Evolutionary conservation across 192 early-diverging fungal genomes (phyloP).

Genomic region (Backusella morwellensis): DNA sequence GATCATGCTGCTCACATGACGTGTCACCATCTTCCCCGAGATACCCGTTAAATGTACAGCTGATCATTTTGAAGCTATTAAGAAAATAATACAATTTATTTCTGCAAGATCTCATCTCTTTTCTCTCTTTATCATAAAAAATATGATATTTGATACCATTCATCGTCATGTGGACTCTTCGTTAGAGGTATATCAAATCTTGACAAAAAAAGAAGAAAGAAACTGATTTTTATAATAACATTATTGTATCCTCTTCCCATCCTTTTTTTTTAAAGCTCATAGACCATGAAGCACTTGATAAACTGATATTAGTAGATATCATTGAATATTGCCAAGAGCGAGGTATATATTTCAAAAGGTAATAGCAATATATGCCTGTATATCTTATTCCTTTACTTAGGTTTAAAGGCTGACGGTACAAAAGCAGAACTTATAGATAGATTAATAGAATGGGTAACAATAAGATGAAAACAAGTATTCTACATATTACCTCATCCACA

Average conservation of each 20-base stretch:
- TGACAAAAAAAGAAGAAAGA: neutral
- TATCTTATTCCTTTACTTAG: neutral
- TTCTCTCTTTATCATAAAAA: neutral
- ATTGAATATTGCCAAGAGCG: constrained; percentile 69
- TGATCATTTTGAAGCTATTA: neutral
- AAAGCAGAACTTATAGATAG: constrained; percentile 57
- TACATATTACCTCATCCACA: neutral
- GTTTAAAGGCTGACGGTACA: constrained; percentile 58
- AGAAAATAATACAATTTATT: neutral
- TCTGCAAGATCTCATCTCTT: neutral
- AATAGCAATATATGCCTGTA: neutral
- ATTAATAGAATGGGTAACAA: constrained; percentile 59
- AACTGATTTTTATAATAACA: neutral
- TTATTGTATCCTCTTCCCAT: neutral
- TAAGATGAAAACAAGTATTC: neutral
- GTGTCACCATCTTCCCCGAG: neutral
- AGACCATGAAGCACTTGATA: constrained; percentile 53
- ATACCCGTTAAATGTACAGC: neutral
- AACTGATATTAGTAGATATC: constrained; percentile 64
- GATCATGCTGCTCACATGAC: neutral
- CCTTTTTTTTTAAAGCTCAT: constrained; percentile 3
- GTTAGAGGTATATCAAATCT: constrained; percentile 35
- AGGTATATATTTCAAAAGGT: constrained; percentile 36
- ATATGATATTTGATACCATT: constrained; percentile 48
- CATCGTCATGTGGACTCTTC: constrained; percentile 56